These are phyloP conservation scores for Phtheirospermum japonicum DNA, from an alignment of 257 asterid species.

Conservation along the genomic window DNA sequence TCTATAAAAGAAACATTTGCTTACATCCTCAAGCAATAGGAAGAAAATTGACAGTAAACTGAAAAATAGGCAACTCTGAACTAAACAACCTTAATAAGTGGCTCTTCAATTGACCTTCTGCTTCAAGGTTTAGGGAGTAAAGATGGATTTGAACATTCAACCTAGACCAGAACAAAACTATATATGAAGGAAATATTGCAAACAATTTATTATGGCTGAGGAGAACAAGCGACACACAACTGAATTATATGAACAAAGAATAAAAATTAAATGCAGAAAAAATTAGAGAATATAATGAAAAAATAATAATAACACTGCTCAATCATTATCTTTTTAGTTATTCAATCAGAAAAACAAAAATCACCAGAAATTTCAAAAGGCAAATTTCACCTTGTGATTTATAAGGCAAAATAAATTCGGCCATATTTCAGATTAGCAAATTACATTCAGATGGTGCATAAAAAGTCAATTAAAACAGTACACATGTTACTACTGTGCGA, in stretches of 20 bases:
- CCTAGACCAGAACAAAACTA: slow-evolving; percentile 44
- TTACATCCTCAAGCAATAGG: slow-evolving; percentile 28
- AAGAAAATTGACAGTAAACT: slow-evolving; percentile 19
- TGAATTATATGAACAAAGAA: slow-evolving; percentile 2
- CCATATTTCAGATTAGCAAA: slow-evolving; percentile 7
- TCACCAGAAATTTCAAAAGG: slow-evolving; percentile 1
- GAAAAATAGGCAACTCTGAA: slow-evolving; percentile 18
- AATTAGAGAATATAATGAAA: slow-evolving; percentile 11
- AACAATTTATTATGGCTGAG: slow-evolving; percentile 16
- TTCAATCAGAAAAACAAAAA: slow-evolving; percentile 15
- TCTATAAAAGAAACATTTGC: slow-evolving; percentile 45
- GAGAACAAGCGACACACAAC: slow-evolving; percentile 14
- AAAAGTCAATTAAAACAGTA: background rate
- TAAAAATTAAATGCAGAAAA: slow-evolving; percentile 5
- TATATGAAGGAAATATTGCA: slow-evolving; percentile 24
- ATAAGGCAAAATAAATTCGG: slow-evolving; percentile 13
- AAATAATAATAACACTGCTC: slow-evolving; percentile 13
- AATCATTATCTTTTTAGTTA: background rate
- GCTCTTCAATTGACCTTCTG: slow-evolving; percentile 91
- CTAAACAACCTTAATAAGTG: slow-evolving; percentile 72
- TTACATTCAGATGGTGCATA: slow-evolving; percentile 12
- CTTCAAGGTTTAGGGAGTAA: slow-evolving; percentile 94
- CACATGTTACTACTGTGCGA: background rate
- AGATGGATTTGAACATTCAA: slow-evolving; percentile 96
- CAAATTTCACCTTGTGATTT: slow-evolving; percentile 1